Base-by-base conservation (phyloP, 2,329 filamentous ascomycete genomes). In the Atkinsonella hypoxylon region DNA sequence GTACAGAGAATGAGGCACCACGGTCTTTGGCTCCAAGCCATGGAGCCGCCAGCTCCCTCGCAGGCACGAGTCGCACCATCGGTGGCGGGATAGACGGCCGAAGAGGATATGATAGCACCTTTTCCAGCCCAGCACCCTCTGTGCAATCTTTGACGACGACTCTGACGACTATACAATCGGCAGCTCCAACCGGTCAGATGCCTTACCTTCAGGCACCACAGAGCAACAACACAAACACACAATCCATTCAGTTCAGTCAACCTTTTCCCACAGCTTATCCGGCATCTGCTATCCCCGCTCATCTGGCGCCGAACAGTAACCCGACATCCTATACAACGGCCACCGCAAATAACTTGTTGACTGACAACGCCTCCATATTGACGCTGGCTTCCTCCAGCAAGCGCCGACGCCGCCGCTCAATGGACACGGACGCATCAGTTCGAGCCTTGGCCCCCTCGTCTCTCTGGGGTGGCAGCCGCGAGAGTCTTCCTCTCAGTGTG, bases 341-440 rank as follows among this genome's bases (percentile, higher is more conserved):
- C 1, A 91, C 85, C 0, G 87, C 87, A 48, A 89, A 90, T 67
- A 88, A 87, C 59, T 75, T 91, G 6, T 72, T 91, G 34, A 89
- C 85, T 1, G 88, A 94, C 64, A 88, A 94, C 62, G 88, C 88
- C 20, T 91, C 87, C 26, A 90, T 94, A 57, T 70, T 94, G 53
- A 94, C 88, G 0, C 74, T 94, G 13, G 88, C 88, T 2, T 91
- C 87, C 4, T 90, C 86, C 0, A 88, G 84, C 56, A 89, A 91
- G 68, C 80, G 84, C 38, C 78, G 83, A 30, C 82, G 88, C 36
- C 79, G 87, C 46, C 79, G 87, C 53, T 90, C 86, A 31, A 82
- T 91, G 67, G 88, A 93, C 64, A 93, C 88, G 0, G 86, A 93
- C 63, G 88, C 88, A 5, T 91, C 86, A 0, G 86, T 93, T 39